These are phyloP conservation scores for Leishmania arabica DNA, from an alignment of 208 protist species.

Conservation along the genomic window DNA sequence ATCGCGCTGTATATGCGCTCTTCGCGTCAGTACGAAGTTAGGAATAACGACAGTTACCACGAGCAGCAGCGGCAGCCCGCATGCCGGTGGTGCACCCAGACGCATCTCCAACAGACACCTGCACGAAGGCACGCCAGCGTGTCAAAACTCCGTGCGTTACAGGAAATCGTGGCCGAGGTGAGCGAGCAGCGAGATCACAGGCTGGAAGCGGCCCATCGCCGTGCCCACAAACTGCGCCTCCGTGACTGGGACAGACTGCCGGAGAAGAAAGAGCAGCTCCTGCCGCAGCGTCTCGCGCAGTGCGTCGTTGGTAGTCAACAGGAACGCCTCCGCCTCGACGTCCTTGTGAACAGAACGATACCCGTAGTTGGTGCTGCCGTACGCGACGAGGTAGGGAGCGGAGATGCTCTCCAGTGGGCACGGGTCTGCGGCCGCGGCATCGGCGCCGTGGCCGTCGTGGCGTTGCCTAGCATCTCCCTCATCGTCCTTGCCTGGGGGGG, in stretches of 20 bases:
- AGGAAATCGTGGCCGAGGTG: slow-evolving; percentile 78
- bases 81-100: neutral
- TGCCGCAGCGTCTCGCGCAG: slow-evolving; percentile 59
- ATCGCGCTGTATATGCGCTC: neutral
- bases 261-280: slow-evolving; percentile 64
- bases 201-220: slow-evolving; percentile 71
- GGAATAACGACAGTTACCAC: neutral
- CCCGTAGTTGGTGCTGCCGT: slow-evolving; percentile 91
- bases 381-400: slow-evolving; percentile 70
- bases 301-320: slow-evolving; percentile 54
- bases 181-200: slow-evolving; percentile 70
- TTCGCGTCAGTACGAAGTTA: neutral
- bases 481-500: neutral
- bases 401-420: slow-evolving; percentile 22
- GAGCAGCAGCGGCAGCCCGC: neutral
- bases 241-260: slow-evolving; percentile 49
- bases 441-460: neutral
- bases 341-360: slow-evolving; percentile 86
- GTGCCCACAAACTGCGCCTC: slow-evolving; percentile 58
- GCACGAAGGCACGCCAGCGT: neutral
- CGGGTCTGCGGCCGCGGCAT: neutral
- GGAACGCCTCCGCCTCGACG: slow-evolving; percentile 74
- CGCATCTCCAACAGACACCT: neutral
- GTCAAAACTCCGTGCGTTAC: slow-evolving; percentile 18
- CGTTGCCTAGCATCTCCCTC: neutral